Percentiles rank a stretch among this genome's conserved stretches.
Conservation (phyloP, 176 grass and related monocot species). For the Chloris gayana region DNA sequence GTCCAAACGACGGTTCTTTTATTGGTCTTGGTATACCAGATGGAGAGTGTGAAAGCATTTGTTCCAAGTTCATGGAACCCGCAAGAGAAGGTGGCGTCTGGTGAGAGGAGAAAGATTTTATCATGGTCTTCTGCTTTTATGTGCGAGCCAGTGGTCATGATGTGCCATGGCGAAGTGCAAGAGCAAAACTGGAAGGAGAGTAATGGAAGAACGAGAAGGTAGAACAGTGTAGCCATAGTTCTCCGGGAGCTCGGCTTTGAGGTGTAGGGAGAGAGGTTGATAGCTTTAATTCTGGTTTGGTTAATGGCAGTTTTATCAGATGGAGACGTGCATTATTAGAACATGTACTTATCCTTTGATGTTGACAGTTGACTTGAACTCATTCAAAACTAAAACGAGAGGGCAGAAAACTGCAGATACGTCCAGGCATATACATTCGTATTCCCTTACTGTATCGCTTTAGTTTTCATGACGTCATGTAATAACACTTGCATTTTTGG, state of each 20-base stretch:
- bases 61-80: constrained; percentile 49
- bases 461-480: constrained; percentile 13
- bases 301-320: constrained; percentile 3
- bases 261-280: neutral
- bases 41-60: constrained; percentile 65
- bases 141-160: constrained; percentile 50
- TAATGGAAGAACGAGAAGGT: constrained; percentile 30
- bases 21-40: constrained; percentile 57
- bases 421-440: constrained; percentile 25
- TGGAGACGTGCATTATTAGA: constrained; percentile 19
- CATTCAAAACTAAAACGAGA: constrained; percentile 19
- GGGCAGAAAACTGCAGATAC: constrained; percentile 19
- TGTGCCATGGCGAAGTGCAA: constrained; percentile 39
- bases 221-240: constrained; percentile 35
- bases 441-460: neutral
- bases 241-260: constrained; percentile 13
- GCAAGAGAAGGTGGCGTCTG: constrained; percentile 52
- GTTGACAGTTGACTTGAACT: constrained; percentile 34
- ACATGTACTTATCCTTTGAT: neutral
- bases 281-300: constrained; percentile 25
- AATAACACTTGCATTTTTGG: constrained; percentile 15
- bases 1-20: constrained; percentile 65
- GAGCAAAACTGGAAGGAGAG: constrained; percentile 38
- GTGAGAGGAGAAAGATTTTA: constrained; percentile 41
- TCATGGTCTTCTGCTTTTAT: constrained; percentile 45